These are phyloP conservation scores for Syzygium syzygioides DNA, from an alignment of 441 rosid genomes.

Conservation along the genomic window DNA sequence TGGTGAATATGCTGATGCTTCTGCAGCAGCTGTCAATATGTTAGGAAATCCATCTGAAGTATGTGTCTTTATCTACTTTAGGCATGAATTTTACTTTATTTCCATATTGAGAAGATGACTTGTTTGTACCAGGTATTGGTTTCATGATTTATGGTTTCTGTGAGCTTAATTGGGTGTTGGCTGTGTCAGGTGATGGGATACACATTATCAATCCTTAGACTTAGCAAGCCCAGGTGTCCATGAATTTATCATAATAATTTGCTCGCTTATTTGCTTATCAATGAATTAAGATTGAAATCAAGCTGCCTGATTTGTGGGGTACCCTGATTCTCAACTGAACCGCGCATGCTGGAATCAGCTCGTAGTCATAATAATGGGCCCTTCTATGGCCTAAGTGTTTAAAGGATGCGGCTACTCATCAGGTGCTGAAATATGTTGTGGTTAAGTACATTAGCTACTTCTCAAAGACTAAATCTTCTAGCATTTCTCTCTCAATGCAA, in stretches of 20 bases:
- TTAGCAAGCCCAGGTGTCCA: not conserved
- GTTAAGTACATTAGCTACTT: not conserved
- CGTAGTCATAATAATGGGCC: not conserved
- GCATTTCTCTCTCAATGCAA: not conserved
- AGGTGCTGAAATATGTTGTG: not conserved
- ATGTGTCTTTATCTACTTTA: not conserved
- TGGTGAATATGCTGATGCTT: slow-evolving; percentile 13
- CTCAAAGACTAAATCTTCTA: not conserved
- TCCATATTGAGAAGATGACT: not conserved
- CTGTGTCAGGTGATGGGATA: not conserved
- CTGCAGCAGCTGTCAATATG: slow-evolving; percentile 12
- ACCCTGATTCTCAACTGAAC: not conserved
- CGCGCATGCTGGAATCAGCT: not conserved
- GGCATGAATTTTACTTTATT: not conserved
- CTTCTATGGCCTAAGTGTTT: not conserved
- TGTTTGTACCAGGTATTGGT: not conserved
- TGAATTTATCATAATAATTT: not conserved
- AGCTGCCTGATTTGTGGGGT: not conserved
- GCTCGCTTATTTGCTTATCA: not conserved
- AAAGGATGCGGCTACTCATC: not conserved
- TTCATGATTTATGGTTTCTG: not conserved
- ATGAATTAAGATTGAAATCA: not conserved
- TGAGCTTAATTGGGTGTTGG: not conserved
- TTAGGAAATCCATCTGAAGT: slow-evolving; percentile 11
- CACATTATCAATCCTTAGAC: not conserved